A percentile compares a stretch with the other conserved stretches of the same genome.
These are phyloP conservation scores for Neurospora sp. DNA, from an alignment of 495 filamentous ascomycete species.

Conservation along the genomic window DNA sequence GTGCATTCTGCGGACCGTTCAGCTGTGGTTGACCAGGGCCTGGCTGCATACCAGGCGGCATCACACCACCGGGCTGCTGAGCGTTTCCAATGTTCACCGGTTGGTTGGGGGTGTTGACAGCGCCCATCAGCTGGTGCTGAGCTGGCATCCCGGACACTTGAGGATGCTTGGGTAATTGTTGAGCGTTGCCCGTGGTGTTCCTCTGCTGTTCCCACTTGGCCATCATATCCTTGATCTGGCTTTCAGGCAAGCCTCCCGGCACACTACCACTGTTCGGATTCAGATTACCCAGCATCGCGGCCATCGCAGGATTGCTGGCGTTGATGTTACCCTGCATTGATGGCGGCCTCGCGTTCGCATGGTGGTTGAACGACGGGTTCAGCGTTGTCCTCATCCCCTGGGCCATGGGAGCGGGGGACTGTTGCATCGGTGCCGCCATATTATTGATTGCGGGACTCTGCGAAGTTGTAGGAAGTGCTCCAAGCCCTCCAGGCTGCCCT, in stretches of 20 bases:
- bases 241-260: conserved; percentile 23
- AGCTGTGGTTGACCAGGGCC: neutral
- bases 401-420: conserved; percentile 33
- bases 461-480: conserved; percentile 31
- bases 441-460: conserved; percentile 44
- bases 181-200: conserved; percentile 4
- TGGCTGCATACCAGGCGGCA: conserved; percentile 1
- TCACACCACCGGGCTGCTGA: conserved; percentile 10
- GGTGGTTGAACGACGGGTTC: conserved; percentile 23
- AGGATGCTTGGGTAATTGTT: conserved; percentile 8
- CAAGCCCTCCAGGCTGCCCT: conserved; percentile 37
- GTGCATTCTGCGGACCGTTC: neutral
- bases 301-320: conserved; percentile 7
- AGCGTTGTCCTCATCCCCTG: conserved; percentile 23
- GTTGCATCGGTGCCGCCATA: conserved; percentile 37
- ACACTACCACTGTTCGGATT: conserved; percentile 8
- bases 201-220: conserved; percentile 25
- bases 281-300: conserved; percentile 23
- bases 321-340: conserved; percentile 12
- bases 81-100: conserved; percentile 9
- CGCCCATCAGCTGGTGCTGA: conserved; percentile 9
- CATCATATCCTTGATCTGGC: conserved; percentile 34
- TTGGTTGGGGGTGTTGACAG: conserved; percentile 6
- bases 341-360: conserved; percentile 19
- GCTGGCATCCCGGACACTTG: conserved; percentile 15